phyloP scores from a whole-genome alignment of 495 filamentous ascomycete genomes.

The Tuber brumale region DNA sequence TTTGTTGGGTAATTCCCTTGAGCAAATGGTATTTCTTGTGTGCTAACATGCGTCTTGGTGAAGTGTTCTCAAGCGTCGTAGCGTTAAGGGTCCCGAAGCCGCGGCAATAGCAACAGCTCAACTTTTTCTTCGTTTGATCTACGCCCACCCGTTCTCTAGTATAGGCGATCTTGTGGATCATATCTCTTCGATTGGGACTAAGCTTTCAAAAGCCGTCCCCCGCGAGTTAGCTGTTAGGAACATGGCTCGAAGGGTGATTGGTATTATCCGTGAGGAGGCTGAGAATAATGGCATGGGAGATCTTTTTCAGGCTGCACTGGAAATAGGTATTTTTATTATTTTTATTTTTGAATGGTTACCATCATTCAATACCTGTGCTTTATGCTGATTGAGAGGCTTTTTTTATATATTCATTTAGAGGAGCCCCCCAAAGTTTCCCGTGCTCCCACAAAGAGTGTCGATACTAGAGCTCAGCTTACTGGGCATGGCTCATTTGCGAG shows the following conservation, averaged over 20 bases:
- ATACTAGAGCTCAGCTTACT: not conserved
- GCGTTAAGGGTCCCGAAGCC: constrained; percentile 76
- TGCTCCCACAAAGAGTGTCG: not conserved
- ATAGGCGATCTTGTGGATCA: constrained; percentile 68
- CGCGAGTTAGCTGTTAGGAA: constrained; percentile 88
- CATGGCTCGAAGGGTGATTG: constrained; percentile 80
- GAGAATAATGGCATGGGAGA: constrained; percentile 71
- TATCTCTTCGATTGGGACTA: constrained; percentile 66
- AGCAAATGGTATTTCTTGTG: not conserved
- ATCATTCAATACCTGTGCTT: not conserved
- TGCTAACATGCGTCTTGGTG: not conserved
- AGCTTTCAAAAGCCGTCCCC: constrained; percentile 72
- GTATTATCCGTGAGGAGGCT: constrained; percentile 83
- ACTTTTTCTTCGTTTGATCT: constrained; percentile 75
- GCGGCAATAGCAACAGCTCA: constrained; percentile 87
- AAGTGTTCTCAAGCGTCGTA: constrained; percentile 65
- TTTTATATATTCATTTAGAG: constrained; percentile 6
- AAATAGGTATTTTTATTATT: constrained; percentile 15
- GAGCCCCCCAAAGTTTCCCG: constrained; percentile 9
- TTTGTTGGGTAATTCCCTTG: constrained; percentile 26
- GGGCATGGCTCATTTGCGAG: constrained; percentile 1
- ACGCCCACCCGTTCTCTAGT: constrained; percentile 62
- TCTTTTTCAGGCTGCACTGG: constrained; percentile 50
- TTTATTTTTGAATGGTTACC: constrained; percentile 17
- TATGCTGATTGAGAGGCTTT: not conserved